Percentiles rank a stretch among this genome's conserved stretches.
These are phyloP conservation scores for Eragrostis curvula DNA, from an alignment of 176 grass and related monocot genomes.

Conservation along the genomic window DNA sequence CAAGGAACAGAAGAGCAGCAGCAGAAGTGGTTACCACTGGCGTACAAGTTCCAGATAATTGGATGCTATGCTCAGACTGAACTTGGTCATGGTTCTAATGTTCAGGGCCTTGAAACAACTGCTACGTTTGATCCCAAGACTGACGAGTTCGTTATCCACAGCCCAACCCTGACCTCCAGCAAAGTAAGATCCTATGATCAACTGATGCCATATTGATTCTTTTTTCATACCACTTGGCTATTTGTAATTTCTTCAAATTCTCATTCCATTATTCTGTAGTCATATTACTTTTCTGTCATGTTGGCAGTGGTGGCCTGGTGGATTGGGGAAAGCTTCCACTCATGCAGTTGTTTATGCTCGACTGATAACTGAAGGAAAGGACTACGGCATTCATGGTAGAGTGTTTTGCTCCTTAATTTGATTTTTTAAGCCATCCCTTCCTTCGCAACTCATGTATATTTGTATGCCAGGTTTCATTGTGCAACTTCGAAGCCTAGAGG, in stretches of 20 bases:
- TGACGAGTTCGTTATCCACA: slow-evolving; percentile 96
- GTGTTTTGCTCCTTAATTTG: slow-evolving; percentile 27
- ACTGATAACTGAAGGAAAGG: slow-evolving; percentile 88
- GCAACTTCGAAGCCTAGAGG: slow-evolving; percentile 91
- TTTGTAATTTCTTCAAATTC: neutral
- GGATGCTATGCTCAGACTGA: slow-evolving; percentile 99
- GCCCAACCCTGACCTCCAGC: slow-evolving; percentile 95
- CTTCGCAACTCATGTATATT: slow-evolving; percentile 21
- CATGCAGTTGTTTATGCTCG: slow-evolving; percentile 94
- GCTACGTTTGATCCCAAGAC: slow-evolving; percentile 86
- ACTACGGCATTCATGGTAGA: slow-evolving; percentile 92
- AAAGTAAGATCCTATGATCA: slow-evolving; percentile 60
- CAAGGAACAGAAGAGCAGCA: slow-evolving; percentile 96
- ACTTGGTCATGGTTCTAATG: slow-evolving; percentile 96
- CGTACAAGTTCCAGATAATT: slow-evolving; percentile 93
- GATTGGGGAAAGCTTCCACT: slow-evolving; percentile 93
- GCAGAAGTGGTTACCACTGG: slow-evolving; percentile 90
- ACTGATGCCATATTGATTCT: neutral
- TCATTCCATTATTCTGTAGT: neutral
- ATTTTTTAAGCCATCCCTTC: neutral
- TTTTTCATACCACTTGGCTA: neutral
- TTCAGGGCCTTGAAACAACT: slow-evolving; percentile 99
- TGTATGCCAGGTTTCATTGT: slow-evolving; percentile 86
- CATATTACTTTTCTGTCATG: slow-evolving; percentile 20
- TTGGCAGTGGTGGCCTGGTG: slow-evolving; percentile 98